Evolutionary conservation across 805 yeast species (phyloP), one percentile per base, ranked within the genome.

Genomic region (Komagataella pastoris): DNA sequence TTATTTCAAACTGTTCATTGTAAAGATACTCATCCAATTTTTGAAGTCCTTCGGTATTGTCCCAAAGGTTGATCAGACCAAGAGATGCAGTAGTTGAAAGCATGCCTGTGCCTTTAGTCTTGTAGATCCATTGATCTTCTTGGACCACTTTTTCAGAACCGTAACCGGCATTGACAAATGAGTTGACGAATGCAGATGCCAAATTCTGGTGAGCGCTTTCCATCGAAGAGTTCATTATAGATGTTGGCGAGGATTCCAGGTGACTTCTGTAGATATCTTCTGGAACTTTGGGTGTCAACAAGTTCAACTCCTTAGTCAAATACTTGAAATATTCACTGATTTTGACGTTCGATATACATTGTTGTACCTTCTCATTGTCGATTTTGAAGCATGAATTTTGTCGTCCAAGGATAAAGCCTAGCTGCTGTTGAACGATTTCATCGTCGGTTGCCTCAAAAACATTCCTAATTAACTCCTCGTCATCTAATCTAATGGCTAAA

Each of bases 171-270:
- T 93, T 93, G 57, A 89, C 76, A 64, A 90, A 88, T 6, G 90
- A 85, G 62, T 89, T 93, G 50, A 90, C 98, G 65, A 93, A 91
- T n/a, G 93, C 79, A 3, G 95, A 81, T 3, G 98, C 98, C 60
- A 93, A 74, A 63, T 89, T 93, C 67, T 91, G 98, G 66, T 89
- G 90, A 10, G 97, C 96, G 44, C 96, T 86, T 65, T 91, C 97
- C 46, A 88, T 70, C 54, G 81, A 74, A 2, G 79, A 67, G 19
- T 62, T 55, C 40, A 30, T 30, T 10, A 30, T 10, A 17, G 77
- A 62, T 57, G 79, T 82, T 17, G 23, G 23, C 4, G 47, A 44
- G 1, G 47, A 18, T 63, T 93, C 98, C 58, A 91, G 74, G 65
- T 91, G 96, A 24, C 89, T 81, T 67, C 90, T 89, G 69, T 89